Conservation (phyloP, 441 rosid genomes). For the Breynia disticha region DNA sequence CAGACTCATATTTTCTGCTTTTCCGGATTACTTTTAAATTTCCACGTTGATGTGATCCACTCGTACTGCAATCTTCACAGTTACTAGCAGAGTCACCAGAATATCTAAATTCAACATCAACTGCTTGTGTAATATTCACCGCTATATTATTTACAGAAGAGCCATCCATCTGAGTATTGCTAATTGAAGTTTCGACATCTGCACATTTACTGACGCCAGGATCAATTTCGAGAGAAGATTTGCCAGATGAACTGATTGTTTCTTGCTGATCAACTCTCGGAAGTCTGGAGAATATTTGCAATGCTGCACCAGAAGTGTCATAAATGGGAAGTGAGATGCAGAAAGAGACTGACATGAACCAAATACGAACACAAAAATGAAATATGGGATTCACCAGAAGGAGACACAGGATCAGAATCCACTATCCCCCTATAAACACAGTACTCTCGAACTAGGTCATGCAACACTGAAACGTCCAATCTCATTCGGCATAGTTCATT, state of each 20-base stretch:
- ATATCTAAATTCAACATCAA: constrained; percentile 45
- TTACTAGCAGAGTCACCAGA: constrained; percentile 41
- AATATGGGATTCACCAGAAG: constrained; percentile 30
- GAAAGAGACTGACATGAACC: constrained; percentile 8
- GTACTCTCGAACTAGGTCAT: constrained; percentile 78
- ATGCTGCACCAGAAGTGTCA: constrained; percentile 22
- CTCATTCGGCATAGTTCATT: constrained; percentile 90
- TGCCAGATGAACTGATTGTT: constrained; percentile 33
- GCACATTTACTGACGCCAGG: constrained; percentile 32
- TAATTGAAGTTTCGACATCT: constrained; percentile 46
- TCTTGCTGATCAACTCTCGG: constrained; percentile 34
- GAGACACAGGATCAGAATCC: constrained; percentile 37
- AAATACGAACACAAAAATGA: constrained; percentile 4
- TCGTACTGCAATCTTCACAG: constrained; percentile 74
- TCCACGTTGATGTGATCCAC: constrained; percentile 52
- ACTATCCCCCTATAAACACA: constrained; percentile 89
- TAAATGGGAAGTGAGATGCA: constrained; percentile 11
- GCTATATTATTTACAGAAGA: constrained; percentile 34
- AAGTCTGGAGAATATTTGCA: constrained; percentile 25
- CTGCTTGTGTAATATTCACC: constrained; percentile 30
- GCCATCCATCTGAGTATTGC: constrained; percentile 27
- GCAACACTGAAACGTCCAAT: constrained; percentile 57
- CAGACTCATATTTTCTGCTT: constrained; percentile 38
- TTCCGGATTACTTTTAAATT: constrained; percentile 32
- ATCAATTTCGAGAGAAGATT: constrained; percentile 45